These are phyloP conservation scores for Fusarium odoratissimum DNA, from an alignment of 2,329 filamentous ascomycete species.

Conservation along the genomic window DNA sequence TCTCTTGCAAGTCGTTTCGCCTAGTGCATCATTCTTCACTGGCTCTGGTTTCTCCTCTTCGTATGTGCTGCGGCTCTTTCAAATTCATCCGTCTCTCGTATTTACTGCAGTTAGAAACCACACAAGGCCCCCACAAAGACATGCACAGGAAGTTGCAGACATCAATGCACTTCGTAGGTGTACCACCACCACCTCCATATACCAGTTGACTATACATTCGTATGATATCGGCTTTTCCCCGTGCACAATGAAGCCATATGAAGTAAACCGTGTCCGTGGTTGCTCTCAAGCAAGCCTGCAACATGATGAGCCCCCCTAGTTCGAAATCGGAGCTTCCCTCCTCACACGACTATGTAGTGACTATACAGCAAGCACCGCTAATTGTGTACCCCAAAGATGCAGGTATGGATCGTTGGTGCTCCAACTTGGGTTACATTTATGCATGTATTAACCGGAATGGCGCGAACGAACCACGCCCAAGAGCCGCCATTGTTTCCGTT, in stretches of 20 bases:
- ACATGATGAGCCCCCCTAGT: neutral
- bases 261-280: slow-evolving; percentile 3
- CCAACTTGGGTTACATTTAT: slow-evolving; percentile 9
- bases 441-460: neutral
- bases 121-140: neutral
- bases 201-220: neutral
- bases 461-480: neutral
- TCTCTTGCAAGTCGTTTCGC: neutral
- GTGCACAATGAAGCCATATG: neutral
- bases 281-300: neutral
- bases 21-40: neutral
- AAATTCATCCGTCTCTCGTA: neutral
- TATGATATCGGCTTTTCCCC: neutral
- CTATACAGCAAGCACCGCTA: neutral
- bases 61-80: neutral
- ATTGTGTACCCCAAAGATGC: neutral
- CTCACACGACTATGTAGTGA: neutral
- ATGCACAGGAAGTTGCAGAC: neutral
- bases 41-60: neutral
- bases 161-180: slow-evolving; percentile 5
- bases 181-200: neutral
- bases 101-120: neutral
- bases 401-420: slow-evolving; percentile 12
- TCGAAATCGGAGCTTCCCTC: neutral
- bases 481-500: neutral